Conservation (phyloP, 345 rosid species). For the Leavenworthia alabamica region DNA sequence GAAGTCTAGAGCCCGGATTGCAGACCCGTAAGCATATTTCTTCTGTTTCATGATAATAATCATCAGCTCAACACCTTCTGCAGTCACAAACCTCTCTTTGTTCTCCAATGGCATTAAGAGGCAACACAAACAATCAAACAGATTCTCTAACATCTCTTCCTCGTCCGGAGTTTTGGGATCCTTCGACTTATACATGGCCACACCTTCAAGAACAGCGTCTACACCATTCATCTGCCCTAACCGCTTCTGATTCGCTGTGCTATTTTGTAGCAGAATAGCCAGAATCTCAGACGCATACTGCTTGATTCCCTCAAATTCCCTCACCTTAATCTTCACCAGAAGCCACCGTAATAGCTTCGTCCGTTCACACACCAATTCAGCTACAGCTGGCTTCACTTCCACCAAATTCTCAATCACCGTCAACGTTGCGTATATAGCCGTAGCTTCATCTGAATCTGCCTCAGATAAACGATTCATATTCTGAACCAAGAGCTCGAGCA, state of each 20-base stretch:
- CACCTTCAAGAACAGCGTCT: slow-evolving; percentile 85
- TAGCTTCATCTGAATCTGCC: slow-evolving; percentile 66
- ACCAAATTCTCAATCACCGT: slow-evolving; percentile 87
- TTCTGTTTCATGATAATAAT: slow-evolving; percentile 97
- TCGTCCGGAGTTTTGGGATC: slow-evolving; percentile 88
- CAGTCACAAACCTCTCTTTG: slow-evolving; percentile 91
- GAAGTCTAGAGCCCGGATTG: slow-evolving; percentile 84
- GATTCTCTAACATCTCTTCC: slow-evolving; percentile 96
- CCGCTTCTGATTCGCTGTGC: slow-evolving; percentile 78
- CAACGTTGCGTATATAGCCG: slow-evolving; percentile 67
- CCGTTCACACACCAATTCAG: slow-evolving; percentile 81
- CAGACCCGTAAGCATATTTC: slow-evolving; percentile 90
- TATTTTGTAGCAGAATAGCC: slow-evolving; percentile 80
- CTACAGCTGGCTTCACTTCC: slow-evolving; percentile 86
- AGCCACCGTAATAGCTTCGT: slow-evolving; percentile 82
- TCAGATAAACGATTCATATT: slow-evolving; percentile 79
- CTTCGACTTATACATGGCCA: slow-evolving; percentile 84
- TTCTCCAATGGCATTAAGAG: slow-evolving; percentile 96
- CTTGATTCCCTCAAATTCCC: slow-evolving; percentile 85
- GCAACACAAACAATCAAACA: slow-evolving; percentile 83
- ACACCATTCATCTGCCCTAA: slow-evolving; percentile 95
- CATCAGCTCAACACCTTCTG: slow-evolving; percentile 98
- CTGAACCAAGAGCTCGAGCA: slow-evolving; percentile 83
- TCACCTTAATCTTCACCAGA: slow-evolving; percentile 64
- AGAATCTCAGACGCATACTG: slow-evolving; percentile 92